A percentile compares a stretch with the other conserved stretches of the same genome.
phyloP scores from a whole-genome alignment of 169 alveolate species.

The Eimeria maxima region DNA sequence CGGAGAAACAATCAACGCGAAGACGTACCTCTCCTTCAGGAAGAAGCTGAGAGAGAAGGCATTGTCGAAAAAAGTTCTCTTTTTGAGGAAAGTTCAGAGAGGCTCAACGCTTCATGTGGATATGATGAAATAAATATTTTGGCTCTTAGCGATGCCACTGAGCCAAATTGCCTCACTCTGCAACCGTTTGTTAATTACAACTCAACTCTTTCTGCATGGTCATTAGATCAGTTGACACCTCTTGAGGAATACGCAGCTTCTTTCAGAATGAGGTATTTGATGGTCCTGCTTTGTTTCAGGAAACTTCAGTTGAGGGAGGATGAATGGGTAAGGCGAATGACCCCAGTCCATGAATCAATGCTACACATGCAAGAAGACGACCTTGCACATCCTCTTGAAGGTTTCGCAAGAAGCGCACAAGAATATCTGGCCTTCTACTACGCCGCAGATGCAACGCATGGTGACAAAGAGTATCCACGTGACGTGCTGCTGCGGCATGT shows the following conservation, averaged over 20 bases:
- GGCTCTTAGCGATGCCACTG: not conserved
- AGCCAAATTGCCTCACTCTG: not conserved
- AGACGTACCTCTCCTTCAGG: conserved; percentile 3
- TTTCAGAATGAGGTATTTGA: not conserved
- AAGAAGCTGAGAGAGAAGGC: conserved; percentile 31
- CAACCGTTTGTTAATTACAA: not conserved
- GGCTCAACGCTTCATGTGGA: not conserved
- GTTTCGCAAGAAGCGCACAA: conserved; percentile 46
- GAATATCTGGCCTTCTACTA: conserved; percentile 44
- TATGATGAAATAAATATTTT: not conserved
- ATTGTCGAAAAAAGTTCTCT: conserved; percentile 15
- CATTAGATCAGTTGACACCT: not conserved
- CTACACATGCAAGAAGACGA: conserved; percentile 56
- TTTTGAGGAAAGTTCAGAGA: conserved; percentile 42
- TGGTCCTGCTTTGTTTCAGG: conserved; percentile 34
- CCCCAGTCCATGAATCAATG: conserved; percentile 50
- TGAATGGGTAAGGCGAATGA: conserved; percentile 35
- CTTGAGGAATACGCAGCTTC: not conserved
- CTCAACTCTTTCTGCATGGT: not conserved
- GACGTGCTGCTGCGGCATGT: not conserved
- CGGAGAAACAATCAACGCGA: conserved; percentile 28
- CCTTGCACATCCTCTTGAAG: conserved; percentile 31
- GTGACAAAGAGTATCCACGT: not conserved
- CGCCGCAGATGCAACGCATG: not conserved
- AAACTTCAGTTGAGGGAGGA: conserved; percentile 54